Base-by-base conservation (phyloP, 108 stramenopile genomes). In the Nannochloropsis salina region DNA sequence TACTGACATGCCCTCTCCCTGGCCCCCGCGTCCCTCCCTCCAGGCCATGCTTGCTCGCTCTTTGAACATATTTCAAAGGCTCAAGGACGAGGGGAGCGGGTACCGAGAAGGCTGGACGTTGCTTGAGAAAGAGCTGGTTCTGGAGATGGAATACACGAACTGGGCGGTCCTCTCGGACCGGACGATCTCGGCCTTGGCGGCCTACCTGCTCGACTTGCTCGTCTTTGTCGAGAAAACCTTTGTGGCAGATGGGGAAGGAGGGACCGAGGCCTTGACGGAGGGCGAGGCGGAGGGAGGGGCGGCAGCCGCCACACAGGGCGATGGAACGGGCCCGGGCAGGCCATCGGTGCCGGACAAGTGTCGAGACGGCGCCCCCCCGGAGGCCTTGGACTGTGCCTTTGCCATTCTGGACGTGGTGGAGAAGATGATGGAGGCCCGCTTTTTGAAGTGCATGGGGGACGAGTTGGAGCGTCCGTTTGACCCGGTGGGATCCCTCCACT, bases 131-230 rank as follows among this genome's bases (percentile, higher is more conserved):
- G 61, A 74, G n/a, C 61, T 74, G n/a, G 61, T 74, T 15, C 2
- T 74, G 15, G 61, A 74, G 61, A 74, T 74, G 61, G 61, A 74
- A n/a, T 74, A 74, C 61, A 74, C 61, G 20, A 74, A 74, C 61
- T 74, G 61, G 61, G 61, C 61, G 20, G 61, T 74, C 8, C n/a
- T 74, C 20, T 74, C 61, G 20, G 61, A 74, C n/a, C 20, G 61
- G n/a, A 74, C 61, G 8, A 74, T 74, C 61, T n/a, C 61, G 61
- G 61, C 61, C 20, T 2, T 74, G 61, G 15, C 20, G 15, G 61
- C 61, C 20, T 74, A 74, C n/a, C n/a, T 74, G 8, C n/a, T 74
- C 20, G 61, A 74, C n/a, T n/a, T 74, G 61, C 61, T 74, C n/a
- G 4, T 74, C 15, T 74, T 15, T 74, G n/a, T 74, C 61, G 61